Base-by-base conservation (phyloP, 164 flowering plant genomes). In the Cinnamomum micranthum region DNA sequence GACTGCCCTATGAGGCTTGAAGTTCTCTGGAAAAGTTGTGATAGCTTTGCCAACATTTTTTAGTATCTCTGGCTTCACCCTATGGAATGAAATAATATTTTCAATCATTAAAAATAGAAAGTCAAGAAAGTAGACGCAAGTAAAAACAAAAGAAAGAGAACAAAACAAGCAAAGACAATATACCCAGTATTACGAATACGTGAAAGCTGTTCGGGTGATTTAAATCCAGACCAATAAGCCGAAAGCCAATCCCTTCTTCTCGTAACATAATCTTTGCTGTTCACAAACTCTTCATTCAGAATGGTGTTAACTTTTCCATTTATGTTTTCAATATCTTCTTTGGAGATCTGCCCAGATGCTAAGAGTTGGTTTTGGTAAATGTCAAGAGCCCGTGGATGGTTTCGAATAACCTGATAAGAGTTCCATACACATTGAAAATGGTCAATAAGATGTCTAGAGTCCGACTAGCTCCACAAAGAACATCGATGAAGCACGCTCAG, bases 181-280 rank as follows among this genome's bases (percentile, higher is more conserved):
- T 87, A 96, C 99, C 99, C 98, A 72, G 99, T 96, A 85, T 92
- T 94, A 62, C 97, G 86, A 73, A 94, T 80, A 69, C 97, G 92
- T 3, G 99, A 96, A 81, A 96, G 74, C 82, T 96, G 99, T 77
- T 91, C 97, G 41, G 99, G 98, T 28, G 99, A 96, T 81, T 94
- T 92, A 65, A 91, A 96, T 31, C 98, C 98, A 85, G 91, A 28
- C 99, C 99, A 94, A 77, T 87, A 88, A 77, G 99, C 92, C 2
- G 99, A 85, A 81, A 95, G 97, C 99, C 85, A 83, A 79, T 96
- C 99, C 82, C 98, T 89, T 80, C 82, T 89, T 63, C 80, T 78
- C 9, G 95, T 95, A 69, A 91, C 88, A 85, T 94, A 88, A 65
- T 92, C 95, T 85, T 96, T 94, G 88, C 99, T 96, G 47, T 82